These are phyloP conservation scores for Rhodosporidiobolus sp. DNA, from an alignment of 768 basidiomycete species.

Conservation along the genomic window DNA sequence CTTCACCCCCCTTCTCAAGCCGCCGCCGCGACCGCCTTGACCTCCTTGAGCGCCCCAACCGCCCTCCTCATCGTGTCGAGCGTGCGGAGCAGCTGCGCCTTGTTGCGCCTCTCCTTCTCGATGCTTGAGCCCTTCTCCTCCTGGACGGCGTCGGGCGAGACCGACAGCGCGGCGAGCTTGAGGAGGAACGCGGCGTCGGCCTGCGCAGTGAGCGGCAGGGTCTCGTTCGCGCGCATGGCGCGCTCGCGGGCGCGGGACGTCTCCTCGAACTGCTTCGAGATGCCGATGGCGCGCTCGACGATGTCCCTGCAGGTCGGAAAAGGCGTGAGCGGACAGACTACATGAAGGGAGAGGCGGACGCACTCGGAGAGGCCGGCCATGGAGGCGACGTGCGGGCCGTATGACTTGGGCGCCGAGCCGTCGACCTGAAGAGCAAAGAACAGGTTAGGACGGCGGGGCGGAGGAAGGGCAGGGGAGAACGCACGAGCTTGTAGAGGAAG, in stretches of 20 bases:
- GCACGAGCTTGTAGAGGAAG: slow-evolving; percentile 89
- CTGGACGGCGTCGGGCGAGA: slow-evolving; percentile 5
- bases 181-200: slow-evolving; percentile 72
- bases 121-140: neutral
- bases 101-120: neutral
- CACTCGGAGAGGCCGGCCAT: slow-evolving; percentile 74
- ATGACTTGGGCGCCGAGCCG: slow-evolving; percentile 80
- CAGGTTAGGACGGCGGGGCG: slow-evolving; percentile 43
- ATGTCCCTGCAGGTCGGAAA: slow-evolving; percentile 53
- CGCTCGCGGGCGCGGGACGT: slow-evolving; percentile 62
- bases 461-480: slow-evolving; percentile 31
- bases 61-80: slow-evolving; percentile 17
- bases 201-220: slow-evolving; percentile 73
- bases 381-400: slow-evolving; percentile 91
- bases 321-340: too few species aligned
- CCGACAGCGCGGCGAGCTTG: slow-evolving; percentile 55
- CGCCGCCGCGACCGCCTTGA: slow-evolving; percentile 1
- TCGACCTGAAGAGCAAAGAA: slow-evolving; percentile 46
- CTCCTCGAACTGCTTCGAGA: slow-evolving; percentile 84
- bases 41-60: slow-evolving; percentile 3
- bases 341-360: neutral
- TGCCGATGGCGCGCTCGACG: slow-evolving; percentile 78
- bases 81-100: slow-evolving; percentile 27
- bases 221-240: slow-evolving; percentile 55
- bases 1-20: neutral